Base-by-base conservation (phyloP, 129 eudicot species). In the Heracleum sosnowskyi region DNA sequence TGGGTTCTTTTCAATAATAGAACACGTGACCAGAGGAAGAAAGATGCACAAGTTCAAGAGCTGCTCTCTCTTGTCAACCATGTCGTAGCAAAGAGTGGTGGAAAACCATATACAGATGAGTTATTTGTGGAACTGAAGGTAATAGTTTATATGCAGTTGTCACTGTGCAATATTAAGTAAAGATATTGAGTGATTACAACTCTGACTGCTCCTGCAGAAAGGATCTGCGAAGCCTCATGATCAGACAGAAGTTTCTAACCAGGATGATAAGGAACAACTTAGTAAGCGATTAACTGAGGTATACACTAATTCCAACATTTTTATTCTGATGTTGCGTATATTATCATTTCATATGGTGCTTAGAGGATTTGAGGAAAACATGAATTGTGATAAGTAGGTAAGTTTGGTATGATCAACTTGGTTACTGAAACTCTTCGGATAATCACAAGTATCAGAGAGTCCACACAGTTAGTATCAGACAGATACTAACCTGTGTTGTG, bases 231-330 rank as follows among this genome's bases (percentile, higher is more conserved):
- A 85, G 80, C 89, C 89, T 69, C 90, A 75, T 76, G 87, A 87
- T 70, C 86, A 84, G 75, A 77, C 78, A 53, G 78, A 84, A 62
- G 83, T 80, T 2, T 11, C 51, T 16, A 13, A 45, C 18, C 51
- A 12, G 51, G 51, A 11, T 18, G 15, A 91, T 35, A 93, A 91
- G 41, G 97, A 91, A 75, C 97, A 89, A 55, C 91, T 94, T 6
- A 55, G 11, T 41, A 87, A 84, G 89, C 85, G 96, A 55, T 84
- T 93, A 69, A 89, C 89, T 37, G 97, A 88, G 98, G 97, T 93
- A 87, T 62, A 37, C 28, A 16, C 78, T 75, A 28, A 29, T 46
- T 4, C 77, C 24, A 51, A 51, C 26, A 9, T 42, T 22, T 37
- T 37, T 70, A 9, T 3, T 12, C 41, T 22, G 57, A 49, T 49